A percentile compares a stretch with the other conserved stretches of the same genome.
Conservation (phyloP, 441 rosid species). For the Adansonia grandidieri region DNA sequence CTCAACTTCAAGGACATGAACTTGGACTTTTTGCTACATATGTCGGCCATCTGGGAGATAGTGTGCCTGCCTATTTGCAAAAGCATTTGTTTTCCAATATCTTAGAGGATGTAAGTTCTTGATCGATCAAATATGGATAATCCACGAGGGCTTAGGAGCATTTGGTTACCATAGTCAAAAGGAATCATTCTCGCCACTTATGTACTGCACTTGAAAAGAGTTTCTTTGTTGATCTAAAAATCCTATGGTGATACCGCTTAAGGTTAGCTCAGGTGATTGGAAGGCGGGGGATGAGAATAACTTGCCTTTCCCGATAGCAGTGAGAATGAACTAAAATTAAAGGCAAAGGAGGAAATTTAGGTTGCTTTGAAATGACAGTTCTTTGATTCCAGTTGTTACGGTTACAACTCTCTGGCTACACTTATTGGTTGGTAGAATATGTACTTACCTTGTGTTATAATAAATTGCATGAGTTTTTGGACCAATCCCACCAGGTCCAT, state of each 20-base stretch:
- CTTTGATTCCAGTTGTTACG: background rate
- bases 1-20: conserved; percentile 56
- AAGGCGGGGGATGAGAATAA: background rate
- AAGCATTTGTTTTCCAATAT: conserved; percentile 78
- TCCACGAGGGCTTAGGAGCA: background rate
- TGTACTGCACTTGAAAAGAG: background rate
- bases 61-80: conserved; percentile 77
- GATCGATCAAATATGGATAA: conserved; percentile 13
- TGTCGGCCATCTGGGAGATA: conserved; percentile 85
- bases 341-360: background rate
- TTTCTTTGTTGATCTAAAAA: conserved; percentile 15
- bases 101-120: conserved; percentile 62
- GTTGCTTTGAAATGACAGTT: background rate
- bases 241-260: background rate
- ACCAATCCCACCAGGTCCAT: conserved; percentile 52
- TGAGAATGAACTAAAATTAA: background rate
- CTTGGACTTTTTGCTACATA: conserved; percentile 82
- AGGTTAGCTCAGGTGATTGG: background rate
- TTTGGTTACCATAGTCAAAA: background rate
- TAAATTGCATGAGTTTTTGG: conserved; percentile 64
- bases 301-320: background rate
- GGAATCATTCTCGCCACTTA: background rate
- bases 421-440: background rate
- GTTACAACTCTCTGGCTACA: background rate
- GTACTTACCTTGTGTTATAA: background rate